Evolutionary conservation across 139 green algal species (phyloP), one percentile per base, ranked within the genome.

Genomic region (Mesotaenium endlicherianum): DNA sequence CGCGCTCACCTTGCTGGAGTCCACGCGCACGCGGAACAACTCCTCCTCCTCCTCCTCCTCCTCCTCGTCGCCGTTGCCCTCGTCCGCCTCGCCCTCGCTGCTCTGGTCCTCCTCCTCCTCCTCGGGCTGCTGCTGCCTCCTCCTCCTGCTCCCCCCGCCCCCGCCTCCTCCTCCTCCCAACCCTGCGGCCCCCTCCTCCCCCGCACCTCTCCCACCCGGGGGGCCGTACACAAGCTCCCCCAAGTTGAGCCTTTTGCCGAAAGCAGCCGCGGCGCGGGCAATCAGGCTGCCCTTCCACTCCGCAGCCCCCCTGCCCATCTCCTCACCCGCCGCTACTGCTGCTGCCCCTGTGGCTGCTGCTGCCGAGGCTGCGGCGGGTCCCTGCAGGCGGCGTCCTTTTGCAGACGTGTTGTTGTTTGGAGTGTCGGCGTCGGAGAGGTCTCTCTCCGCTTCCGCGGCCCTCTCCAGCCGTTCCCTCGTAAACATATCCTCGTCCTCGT

Each of bases 241-340:
- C 64, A 94, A 83, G 75, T 80, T 88, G 0, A 81, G 81, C 0
- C 91, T 77, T 2, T 42, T 75, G 45, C 53, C 80, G 77, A 95
- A 93, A 34, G 91, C 70, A 36, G 82, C 82, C 2, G 77, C 41
- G 2, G 86, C 85, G 8, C 85, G 83, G 38, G 87, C 26, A 38
- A 82, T 71, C 78, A 95, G 88, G 36, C 68, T 58, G 0, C 64
- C 70, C 89, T 95, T 95, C 92, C 92, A 95, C 42, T 64, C 79
- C 2, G 55, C 64, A 45, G 64, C 60, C 20, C n/a, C 77, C 2
- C 6, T 40, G 30, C 75, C 55, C 38, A 40, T 44, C 6, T 34
- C 78, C 34, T 40, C 49, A n/a, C n/a, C n/a, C n/a, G n/a, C n/a
- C n/a, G n/a, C n/a, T n/a, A n/a, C n/a, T n/a, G n/a, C n/a, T n/a